These are phyloP conservation scores for Tranzscheliella williamsii DNA, from an alignment of 1,284 basidiomycete species.

Conservation along the genomic window DNA sequence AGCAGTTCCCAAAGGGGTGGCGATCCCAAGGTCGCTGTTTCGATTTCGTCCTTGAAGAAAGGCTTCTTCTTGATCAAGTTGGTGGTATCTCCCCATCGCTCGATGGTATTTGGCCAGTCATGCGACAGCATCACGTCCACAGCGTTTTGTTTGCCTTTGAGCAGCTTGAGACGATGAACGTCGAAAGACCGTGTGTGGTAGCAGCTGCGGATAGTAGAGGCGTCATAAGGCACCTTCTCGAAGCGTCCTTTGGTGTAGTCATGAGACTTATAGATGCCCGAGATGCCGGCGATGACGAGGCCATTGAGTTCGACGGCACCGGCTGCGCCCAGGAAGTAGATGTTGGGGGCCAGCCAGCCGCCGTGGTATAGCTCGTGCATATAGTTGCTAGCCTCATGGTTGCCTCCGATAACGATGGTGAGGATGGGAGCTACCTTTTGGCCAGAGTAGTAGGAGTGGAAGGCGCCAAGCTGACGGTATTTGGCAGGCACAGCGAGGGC, in stretches of 20 bases:
- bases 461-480: constrained; percentile 77
- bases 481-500: constrained; percentile 90
- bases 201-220: constrained; percentile 74
- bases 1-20: constrained; percentile 84
- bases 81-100: constrained; percentile 74
- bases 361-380: constrained; percentile 83
- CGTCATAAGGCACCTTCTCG: constrained; percentile 73
- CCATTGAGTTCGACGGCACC: constrained; percentile 82
- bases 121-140: constrained; percentile 84
- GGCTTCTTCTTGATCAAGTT: constrained; percentile 76
- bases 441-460: constrained; percentile 79
- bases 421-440: constrained; percentile 78
- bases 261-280: constrained; percentile 85
- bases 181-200: constrained; percentile 91
- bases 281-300: constrained; percentile 81
- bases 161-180: constrained; percentile 76
- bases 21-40: constrained; percentile 76
- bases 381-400: constrained; percentile 96
- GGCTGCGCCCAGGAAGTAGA: constrained; percentile 92
- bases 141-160: constrained; percentile 60
- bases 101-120: constrained; percentile 92
- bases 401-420: constrained; percentile 94
- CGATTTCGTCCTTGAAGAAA: constrained; percentile 75
- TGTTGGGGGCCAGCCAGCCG: constrained; percentile 82
- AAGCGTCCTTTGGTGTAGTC: constrained; percentile 68